These are phyloP conservation scores for Salix suchowensis DNA, from an alignment of 345 rosid species.

Conservation along the genomic window DNA sequence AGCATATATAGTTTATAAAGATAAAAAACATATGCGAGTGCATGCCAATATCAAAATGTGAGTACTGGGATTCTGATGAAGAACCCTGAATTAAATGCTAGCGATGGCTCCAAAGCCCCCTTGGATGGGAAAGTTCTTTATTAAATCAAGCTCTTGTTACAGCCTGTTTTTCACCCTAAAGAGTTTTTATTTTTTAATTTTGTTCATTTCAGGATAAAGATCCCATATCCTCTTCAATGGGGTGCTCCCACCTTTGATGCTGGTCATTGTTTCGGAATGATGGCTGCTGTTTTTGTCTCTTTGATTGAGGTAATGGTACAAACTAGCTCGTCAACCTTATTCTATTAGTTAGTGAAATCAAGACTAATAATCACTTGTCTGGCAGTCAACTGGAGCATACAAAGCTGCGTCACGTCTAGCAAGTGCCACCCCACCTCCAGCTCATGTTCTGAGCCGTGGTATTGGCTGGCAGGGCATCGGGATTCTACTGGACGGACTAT, in stretches of 20 bases:
- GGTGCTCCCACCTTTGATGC: constrained; percentile 99
- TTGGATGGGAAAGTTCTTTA: too few species aligned
- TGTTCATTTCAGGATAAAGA: constrained; percentile 64
- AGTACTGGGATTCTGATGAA: not conserved
- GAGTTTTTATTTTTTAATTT: too few species aligned
- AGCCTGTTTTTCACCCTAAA: too few species aligned
- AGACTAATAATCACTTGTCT: constrained; percentile 11
- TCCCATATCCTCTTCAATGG: constrained; percentile 99
- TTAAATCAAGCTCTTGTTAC: too few species aligned
- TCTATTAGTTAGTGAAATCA: not conserved
- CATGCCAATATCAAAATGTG: not conserved
- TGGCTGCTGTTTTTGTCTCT: constrained; percentile 94
- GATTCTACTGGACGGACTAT: constrained; percentile 75
- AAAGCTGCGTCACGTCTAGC: constrained; percentile 96
- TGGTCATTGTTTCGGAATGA: constrained; percentile 96
- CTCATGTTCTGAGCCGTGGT: constrained; percentile 97
- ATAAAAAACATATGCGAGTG: too few species aligned
- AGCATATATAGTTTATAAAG: too few species aligned
- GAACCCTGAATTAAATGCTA: too few species aligned
- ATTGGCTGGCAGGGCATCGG: constrained; percentile 99
- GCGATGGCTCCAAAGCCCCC: too few species aligned
- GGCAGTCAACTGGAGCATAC: constrained; percentile 90
- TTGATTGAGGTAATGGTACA: constrained; percentile 62
- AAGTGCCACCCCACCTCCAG: constrained; percentile 98
- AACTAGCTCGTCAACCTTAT: not conserved